Evolutionary conservation across 371 early-diverging fungal genomes (phyloP), one percentile per base, ranked within the genome.

Genomic region (Chytridiales sp.): DNA sequence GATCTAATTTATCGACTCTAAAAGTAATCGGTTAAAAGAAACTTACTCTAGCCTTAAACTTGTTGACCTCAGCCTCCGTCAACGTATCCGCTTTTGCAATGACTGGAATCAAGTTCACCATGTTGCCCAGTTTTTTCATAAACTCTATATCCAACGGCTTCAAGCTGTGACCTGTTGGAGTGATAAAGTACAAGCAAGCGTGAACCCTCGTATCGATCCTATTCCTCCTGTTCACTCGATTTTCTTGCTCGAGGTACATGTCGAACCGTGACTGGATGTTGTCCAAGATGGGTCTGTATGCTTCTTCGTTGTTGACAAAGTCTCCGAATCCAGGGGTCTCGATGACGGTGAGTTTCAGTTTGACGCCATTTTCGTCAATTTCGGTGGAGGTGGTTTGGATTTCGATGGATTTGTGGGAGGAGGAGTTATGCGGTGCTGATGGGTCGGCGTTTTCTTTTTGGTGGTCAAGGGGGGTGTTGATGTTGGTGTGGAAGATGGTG

Each of bases 401-500:
- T 17, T 36, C 47, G 56, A 67, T 42, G 8, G 63, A 38, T 34
- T 50, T 55, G 31, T 9, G 55, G 24, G 35, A 36, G 29, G 40
- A n/a, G 41, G 6, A 31, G 17, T 49, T 75, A 67, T 83, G 87
- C 19, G 93, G 93, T 53, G 87, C 90, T 47, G 93, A 86, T 50
- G 92, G 81, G 70, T 93, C 89, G 51, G 94, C 88, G 52, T 91
- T 93, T 27, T 95, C 92, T 30, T 93, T 93, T 74, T 93, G 91
- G 58, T 87, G 87, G 21, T 88, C 85, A 59, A 93, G 92, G 41
- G 85, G 83, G 8, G 88, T 79, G 26, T 87, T 85, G 32, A 98
- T 75, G 44, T 84, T 78, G 24, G 92, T 87, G 73, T 91, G 91
- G 82, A 99, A 99, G 53, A 99, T 79, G 34, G 98, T 96, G 84